Conservation (phyloP, 2,329 filamentous ascomycete species). For the Colletotrichum orchidophilum region DNA sequence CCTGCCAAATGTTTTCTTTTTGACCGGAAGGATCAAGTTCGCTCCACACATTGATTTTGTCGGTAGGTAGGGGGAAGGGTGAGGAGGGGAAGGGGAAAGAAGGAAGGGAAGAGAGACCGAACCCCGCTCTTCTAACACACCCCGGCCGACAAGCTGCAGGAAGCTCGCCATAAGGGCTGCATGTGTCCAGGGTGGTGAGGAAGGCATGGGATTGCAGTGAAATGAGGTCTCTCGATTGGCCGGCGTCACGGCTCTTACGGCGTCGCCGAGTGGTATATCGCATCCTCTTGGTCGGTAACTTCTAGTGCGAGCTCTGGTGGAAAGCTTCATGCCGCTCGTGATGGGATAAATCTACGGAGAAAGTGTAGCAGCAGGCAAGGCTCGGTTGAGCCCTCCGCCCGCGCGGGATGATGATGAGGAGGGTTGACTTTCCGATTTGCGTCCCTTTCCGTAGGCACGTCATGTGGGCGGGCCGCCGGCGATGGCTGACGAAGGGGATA, state of each 20-base stretch:
- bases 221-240: not conserved
- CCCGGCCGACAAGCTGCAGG: not conserved
- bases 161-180: not conserved
- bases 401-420: not conserved
- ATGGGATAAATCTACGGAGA: not conserved
- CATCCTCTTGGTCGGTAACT: not conserved
- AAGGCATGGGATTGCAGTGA: not conserved
- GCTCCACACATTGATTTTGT: not conserved
- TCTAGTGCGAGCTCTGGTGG: not conserved
- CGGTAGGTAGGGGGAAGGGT: not conserved
- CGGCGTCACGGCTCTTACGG: not conserved
- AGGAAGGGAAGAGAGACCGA: not conserved
- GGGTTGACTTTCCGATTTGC: not conserved
- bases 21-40: not conserved
- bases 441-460: not conserved
- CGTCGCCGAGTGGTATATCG: not conserved
- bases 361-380: not conserved
- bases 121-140: slow-evolving; percentile 1
- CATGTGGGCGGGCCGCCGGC: slow-evolving; percentile 6
- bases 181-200: not conserved
- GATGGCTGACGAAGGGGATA: not conserved
- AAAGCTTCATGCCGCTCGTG: not conserved
- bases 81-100: not conserved
- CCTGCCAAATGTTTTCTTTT: not conserved
- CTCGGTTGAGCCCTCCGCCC: not conserved